A percentile compares a stretch with the other conserved stretches of the same genome.
Evolutionary conservation across 305 asterid genomes (phyloP).

Genomic region (Plantago rigida): DNA sequence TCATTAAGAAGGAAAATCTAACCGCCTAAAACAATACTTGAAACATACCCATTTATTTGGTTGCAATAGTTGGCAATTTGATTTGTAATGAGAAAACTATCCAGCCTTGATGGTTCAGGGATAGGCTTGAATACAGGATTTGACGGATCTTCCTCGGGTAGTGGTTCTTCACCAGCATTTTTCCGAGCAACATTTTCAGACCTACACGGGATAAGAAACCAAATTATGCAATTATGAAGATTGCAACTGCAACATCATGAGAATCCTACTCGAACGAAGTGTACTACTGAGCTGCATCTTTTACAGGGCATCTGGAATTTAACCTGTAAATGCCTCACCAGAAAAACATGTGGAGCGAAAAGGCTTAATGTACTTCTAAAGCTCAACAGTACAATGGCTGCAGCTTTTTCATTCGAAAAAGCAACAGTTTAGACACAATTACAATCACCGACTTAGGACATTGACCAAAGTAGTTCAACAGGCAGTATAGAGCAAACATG

Average conservation of each 20-base stretch:
- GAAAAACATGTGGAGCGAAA: too few species aligned
- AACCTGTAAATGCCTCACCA: too few species aligned
- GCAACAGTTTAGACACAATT: too few species aligned
- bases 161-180: slow-evolving; percentile 82
- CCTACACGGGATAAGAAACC: slow-evolving; percentile 34
- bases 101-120: slow-evolving; percentile 86
- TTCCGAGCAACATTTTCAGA: slow-evolving; percentile 64
- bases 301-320: too few species aligned
- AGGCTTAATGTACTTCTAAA: too few species aligned
- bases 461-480: too few species aligned
- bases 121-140: slow-evolving; percentile 79
- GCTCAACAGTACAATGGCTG: too few species aligned
- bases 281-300: too few species aligned
- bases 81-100: slow-evolving; percentile 84
- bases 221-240: slow-evolving; percentile 11
- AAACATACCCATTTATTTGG: slow-evolving; percentile 81
- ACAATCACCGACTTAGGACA: too few species aligned
- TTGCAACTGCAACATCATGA: too few species aligned
- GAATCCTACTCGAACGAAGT: not conserved
- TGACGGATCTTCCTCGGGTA: slow-evolving; percentile 90
- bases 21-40: not conserved
- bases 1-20: not conserved
- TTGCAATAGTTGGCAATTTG: slow-evolving; percentile 85
- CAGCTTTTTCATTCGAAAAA: too few species aligned
- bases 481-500: too few species aligned